Conservation (phyloP, 2,329 filamentous ascomycete species). For the Nannizzia gypsea region DNA sequence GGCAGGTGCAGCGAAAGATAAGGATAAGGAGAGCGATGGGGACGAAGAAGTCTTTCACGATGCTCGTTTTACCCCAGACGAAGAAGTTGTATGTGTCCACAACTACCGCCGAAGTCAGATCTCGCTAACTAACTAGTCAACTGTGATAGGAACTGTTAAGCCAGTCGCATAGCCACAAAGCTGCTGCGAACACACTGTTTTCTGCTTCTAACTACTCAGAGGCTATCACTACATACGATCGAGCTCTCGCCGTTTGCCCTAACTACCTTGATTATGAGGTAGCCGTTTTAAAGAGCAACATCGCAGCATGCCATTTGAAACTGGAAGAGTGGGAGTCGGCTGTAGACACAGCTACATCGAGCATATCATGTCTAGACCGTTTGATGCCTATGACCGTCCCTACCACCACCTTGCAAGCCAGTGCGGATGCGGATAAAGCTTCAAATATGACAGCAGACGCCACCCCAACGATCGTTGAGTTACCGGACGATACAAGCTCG, state of each 20-base stretch:
- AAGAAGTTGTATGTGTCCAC: slow-evolving; percentile 31
- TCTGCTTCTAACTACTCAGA: slow-evolving; percentile 56
- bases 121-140: slow-evolving; percentile 23
- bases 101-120: neutral
- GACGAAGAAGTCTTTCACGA: slow-evolving; percentile 31
- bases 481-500: slow-evolving; percentile 22
- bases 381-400: slow-evolving; percentile 25
- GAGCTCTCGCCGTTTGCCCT: slow-evolving; percentile 66
- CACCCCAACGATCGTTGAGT: slow-evolving; percentile 8
- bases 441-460: neutral
- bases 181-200: slow-evolving; percentile 71
- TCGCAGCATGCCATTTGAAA: slow-evolving; percentile 79
- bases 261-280: slow-evolving; percentile 79
- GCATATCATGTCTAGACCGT: slow-evolving; percentile 60
- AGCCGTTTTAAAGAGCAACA: slow-evolving; percentile 77
- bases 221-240: slow-evolving; percentile 72
- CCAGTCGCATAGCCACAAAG: slow-evolving; percentile 62
- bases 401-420: neutral
- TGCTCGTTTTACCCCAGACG: slow-evolving; percentile 35
- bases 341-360: slow-evolving; percentile 58
- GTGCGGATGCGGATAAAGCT: neutral
- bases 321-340: slow-evolving; percentile 76
- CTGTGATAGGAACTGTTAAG: slow-evolving; percentile 53
- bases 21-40: slow-evolving; percentile 25
- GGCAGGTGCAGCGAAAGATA: neutral